Evolutionary conservation across 345 rosid species (phyloP).

Genomic region (Microthlaspi erraticum): DNA sequence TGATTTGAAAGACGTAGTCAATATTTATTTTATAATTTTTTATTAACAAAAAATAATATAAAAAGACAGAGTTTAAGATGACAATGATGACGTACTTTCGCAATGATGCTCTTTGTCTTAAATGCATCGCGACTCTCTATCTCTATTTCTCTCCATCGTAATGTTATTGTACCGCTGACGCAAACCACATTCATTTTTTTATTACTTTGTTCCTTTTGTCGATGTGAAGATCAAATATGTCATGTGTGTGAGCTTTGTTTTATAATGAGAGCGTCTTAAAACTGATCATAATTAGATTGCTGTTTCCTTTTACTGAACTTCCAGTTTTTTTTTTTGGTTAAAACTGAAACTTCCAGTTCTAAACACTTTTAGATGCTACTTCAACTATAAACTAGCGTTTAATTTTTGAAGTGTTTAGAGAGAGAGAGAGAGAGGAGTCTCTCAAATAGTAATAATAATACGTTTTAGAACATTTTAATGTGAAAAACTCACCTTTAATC

Average conservation of each 20-base stretch:
- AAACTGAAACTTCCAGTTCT: too few relatives aligned
- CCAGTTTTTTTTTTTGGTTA: too few relatives aligned
- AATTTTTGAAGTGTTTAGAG: too few relatives aligned
- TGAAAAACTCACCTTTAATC: too few relatives aligned
- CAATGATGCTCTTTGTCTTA: slow-evolving; percentile 45
- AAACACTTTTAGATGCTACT: too few relatives aligned
- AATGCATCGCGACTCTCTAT: slow-evolving; percentile 38
- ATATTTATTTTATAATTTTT: neutral
- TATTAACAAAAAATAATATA: neutral
- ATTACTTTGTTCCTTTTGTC: slow-evolving; percentile 19
- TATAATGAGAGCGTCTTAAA: too few relatives aligned
- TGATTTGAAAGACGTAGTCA: slow-evolving; percentile 42
- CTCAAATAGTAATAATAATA: too few relatives aligned
- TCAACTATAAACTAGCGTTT: too few relatives aligned
- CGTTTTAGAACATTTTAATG: too few relatives aligned
- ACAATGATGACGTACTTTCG: slow-evolving; percentile 46
- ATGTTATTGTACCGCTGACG: slow-evolving; percentile 37
- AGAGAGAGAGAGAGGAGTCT: too few relatives aligned
- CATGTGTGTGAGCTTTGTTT: neutral
- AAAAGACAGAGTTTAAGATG: slow-evolving; percentile 32
- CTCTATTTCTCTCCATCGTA: slow-evolving; percentile 1
- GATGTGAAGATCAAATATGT: neutral
- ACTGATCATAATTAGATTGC: too few relatives aligned
- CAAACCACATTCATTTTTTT: slow-evolving; percentile 12
- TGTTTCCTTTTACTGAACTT: too few relatives aligned